Base-by-base conservation (phyloP, 2,329 filamentous ascomycete species). In the Onygena corvina region DNA sequence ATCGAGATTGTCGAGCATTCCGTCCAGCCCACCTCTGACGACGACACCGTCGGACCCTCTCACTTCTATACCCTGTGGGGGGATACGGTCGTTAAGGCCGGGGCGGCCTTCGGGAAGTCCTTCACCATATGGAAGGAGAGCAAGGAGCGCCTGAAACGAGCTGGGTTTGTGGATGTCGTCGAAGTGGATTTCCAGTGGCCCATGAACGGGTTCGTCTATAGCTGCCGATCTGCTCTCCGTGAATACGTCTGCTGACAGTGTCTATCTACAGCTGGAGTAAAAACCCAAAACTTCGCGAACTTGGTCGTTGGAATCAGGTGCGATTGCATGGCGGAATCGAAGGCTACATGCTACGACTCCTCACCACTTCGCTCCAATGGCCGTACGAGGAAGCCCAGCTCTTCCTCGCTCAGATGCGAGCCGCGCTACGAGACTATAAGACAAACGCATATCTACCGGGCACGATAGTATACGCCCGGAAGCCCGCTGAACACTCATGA, bases 111-210 rank as follows among this genome's bases (percentile, higher is more conserved):
- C 42, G 61, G 61, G 2, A 59, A 60, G 51, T 53, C 56, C 11
- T 55, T 64, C 18, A 47, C 50, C 6, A 55, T 62, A 3, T 56
- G 57, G 16, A 52, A 53, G 11, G 40, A 50, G 16, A 57, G 60
- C 52, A 64, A 62, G 9, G 50, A 60, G 3, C 52, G 53, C 36
- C 58, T 71, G 6, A 49, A 47, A 14, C 52, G 61, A n/a, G 58
- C 61, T 11, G 72, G 72, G 2, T 74, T 74, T 53, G 64, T 64
- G 3, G 66, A 73, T 52, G 64, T 74, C 1, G 62, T 65, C 6
- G 67, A 71, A 55, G 57, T 58, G 52, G 57, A 57, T 31, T 69
- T 63, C 54, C 67, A 67, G 48, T 66, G 67, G 62, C 69, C 70
- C 0, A 58, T 71, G 48, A 50, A 50, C 16, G 38, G 40, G 48